These are phyloP conservation scores for Alternaria metachromatica DNA, from an alignment of 2,329 filamentous ascomycete genomes.

Conservation along the genomic window DNA sequence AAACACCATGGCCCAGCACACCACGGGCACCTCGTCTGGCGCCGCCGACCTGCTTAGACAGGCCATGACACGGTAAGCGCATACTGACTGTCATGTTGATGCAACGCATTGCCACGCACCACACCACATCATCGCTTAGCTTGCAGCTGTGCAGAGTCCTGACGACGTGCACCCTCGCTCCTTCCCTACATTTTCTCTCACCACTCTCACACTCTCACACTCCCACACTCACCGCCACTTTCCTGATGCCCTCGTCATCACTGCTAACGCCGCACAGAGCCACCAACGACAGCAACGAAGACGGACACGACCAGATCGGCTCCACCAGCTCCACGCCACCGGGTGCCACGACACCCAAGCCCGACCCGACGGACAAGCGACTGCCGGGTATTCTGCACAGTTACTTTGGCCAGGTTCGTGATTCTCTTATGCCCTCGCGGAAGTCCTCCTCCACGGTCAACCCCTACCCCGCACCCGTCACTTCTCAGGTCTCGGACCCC, in stretches of 20 bases:
- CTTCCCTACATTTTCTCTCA: constrained; percentile 18
- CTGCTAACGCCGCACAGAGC: constrained; percentile 49
- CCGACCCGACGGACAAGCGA: constrained; percentile 92
- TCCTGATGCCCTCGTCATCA: constrained; percentile 39
- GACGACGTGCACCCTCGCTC: constrained; percentile 30
- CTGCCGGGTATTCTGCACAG: constrained; percentile 91
- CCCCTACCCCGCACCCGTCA: constrained; percentile 46
- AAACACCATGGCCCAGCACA: constrained; percentile 42
- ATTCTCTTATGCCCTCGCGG: constrained; percentile 58
- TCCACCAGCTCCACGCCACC: constrained; percentile 84
- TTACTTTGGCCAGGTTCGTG: constrained; percentile 99
- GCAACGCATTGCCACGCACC: neutral
- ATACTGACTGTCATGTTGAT: neutral
- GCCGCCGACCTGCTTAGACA: constrained; percentile 66
- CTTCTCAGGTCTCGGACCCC: constrained; percentile 29
- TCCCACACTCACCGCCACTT: constrained; percentile 15
- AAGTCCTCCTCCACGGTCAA: constrained; percentile 47
- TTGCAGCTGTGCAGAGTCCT: constrained; percentile 16
- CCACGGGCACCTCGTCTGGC: constrained; percentile 55
- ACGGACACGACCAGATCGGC: constrained; percentile 77
- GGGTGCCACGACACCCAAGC: constrained; percentile 89
- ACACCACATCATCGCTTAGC: constrained; percentile 24
- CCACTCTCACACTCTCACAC: constrained; percentile 6
- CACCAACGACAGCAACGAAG: constrained; percentile 74
- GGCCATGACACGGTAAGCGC: constrained; percentile 63